Conservation (phyloP, 345 rosid species). For the Eucalyptus tenuipes region DNA sequence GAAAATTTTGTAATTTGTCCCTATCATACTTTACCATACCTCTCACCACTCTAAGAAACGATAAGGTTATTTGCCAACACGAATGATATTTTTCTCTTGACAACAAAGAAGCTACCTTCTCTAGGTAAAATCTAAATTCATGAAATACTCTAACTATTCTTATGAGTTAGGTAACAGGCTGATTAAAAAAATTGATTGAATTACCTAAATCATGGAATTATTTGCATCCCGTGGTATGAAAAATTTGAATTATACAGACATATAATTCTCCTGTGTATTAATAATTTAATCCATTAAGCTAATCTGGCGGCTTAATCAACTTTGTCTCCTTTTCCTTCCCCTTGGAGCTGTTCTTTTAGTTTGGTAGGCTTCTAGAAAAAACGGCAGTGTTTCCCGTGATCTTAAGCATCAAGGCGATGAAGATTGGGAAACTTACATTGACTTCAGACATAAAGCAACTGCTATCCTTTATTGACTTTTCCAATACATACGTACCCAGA, state of each 20-base stretch:
- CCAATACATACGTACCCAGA: background rate
- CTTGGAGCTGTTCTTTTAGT: too few species aligned
- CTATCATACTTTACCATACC: accelerated
- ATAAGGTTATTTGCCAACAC: accelerated
- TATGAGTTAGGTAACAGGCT: background rate
- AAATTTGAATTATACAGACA: accelerated
- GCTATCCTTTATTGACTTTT: background rate
- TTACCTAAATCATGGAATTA: accelerated
- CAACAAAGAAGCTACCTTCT: background rate
- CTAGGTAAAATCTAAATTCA: background rate
- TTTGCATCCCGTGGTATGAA: accelerated
- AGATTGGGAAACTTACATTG: background rate
- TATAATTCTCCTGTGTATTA: background rate
- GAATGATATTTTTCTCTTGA: accelerated
- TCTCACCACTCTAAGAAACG: accelerated
- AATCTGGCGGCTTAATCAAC: background rate
- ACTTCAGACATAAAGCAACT: background rate
- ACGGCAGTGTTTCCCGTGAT: background rate
- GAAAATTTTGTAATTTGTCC: accelerated
- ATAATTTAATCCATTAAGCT: background rate
- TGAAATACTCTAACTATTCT: background rate
- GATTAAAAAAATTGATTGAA: background rate
- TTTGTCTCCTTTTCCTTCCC: background rate
- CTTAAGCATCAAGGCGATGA: background rate
- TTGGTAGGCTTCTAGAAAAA: background rate